These are phyloP conservation scores for Candida sakaeoensis DNA, from an alignment of 805 yeast species.

Conservation along the genomic window DNA sequence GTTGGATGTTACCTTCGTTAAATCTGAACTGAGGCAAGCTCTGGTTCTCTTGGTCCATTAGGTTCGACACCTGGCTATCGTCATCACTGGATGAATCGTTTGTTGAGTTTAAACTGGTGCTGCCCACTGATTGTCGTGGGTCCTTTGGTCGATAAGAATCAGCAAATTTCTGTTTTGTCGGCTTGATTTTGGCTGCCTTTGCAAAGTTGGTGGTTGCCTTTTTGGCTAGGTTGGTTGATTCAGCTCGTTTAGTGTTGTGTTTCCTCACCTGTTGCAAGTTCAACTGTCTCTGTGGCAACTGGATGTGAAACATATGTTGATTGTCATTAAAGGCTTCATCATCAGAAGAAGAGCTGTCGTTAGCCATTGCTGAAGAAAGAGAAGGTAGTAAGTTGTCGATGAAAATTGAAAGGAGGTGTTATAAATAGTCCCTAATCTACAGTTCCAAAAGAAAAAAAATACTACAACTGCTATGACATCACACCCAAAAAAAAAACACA, in stretches of 20 bases:
- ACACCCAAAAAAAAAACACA: no score
- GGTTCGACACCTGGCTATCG: constrained; percentile 12
- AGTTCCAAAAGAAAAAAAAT: constrained; percentile 1
- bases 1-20: constrained; percentile 1
- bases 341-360: constrained; percentile 3
- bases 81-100: constrained; percentile 6
- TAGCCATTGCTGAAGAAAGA: not conserved
- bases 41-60: not conserved
- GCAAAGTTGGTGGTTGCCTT: constrained; percentile 9
- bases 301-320: constrained; percentile 7
- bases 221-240: constrained; percentile 4
- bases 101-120: not conserved
- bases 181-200: constrained; percentile 9
- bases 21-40: constrained; percentile 4
- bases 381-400: not conserved
- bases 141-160: constrained; percentile 10
- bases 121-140: constrained; percentile 4
- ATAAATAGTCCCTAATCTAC: not conserved
- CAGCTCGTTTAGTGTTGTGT: constrained; percentile 7
- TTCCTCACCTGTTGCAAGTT: constrained; percentile 8
- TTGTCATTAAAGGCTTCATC: constrained; percentile 4
- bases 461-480: constrained; percentile 2
- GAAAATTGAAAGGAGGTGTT: constrained; percentile 3
- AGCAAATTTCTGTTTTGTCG: constrained; percentile 6
- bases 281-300: constrained; percentile 7